Conservation (phyloP, 129 eudicot genomes). For the Helianthus annuus region HanXRQr2.0-SUNRISE NC_035444.2:85014061-85014560, state of each 20-base stretch:
- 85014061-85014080: too few species aligned
- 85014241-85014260: conserved; percentile 3
- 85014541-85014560: conserved; percentile 70
- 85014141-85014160: too few species aligned
- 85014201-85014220: not conserved
- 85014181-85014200: not conserved
- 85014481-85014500: too few species aligned
- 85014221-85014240: conserved; percentile 9
- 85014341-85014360: not conserved
- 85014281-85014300: not conserved
- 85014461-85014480: not conserved
- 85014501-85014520: not conserved
- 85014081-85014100: too few species aligned
- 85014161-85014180: conserved; percentile 21
- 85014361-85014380: too few species aligned
- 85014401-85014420: conserved; percentile 12
- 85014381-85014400: not conserved
- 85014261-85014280: not conserved
- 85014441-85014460: not conserved
- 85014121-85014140: too few species aligned
- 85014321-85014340: too few species aligned
- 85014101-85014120: too few species aligned
- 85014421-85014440: not conserved
- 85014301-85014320: not conserved
- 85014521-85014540: conserved; percentile 88